Percentiles rank a stretch among this genome's conserved stretches.
Conservation (phyloP, 2,329 filamentous ascomycete genomes). For the Podosphaera xanthii region DNA sequence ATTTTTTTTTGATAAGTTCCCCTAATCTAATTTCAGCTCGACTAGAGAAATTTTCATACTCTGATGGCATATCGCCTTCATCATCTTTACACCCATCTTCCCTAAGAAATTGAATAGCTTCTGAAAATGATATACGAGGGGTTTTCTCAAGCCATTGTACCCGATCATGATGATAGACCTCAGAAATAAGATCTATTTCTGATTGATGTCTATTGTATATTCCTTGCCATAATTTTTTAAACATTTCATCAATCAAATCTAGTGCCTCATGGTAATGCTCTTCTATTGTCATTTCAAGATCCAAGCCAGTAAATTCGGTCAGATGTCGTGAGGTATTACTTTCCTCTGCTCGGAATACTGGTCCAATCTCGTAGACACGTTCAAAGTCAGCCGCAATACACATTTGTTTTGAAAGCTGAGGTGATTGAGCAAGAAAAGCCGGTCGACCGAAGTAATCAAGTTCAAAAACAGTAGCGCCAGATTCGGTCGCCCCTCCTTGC, state of each 20-base stretch:
- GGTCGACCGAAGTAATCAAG: conserved; percentile 75
- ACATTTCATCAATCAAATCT: conserved; percentile 50
- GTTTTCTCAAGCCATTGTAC: conserved; percentile 75
- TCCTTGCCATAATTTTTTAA: conserved; percentile 58
- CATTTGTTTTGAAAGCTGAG: conserved; percentile 86
- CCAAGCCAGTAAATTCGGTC: conserved; percentile 83
- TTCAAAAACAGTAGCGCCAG: conserved; percentile 74
- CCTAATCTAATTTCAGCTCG: conserved; percentile 73
- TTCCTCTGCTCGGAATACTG: conserved; percentile 85
- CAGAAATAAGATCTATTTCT: conserved; percentile 60
- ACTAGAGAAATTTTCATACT: conserved; percentile 62
- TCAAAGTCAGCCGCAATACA: conserved; percentile 73
- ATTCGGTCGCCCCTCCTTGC: conserved; percentile 75
- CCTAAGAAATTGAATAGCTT: conserved; percentile 62
- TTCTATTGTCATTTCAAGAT: conserved; percentile 80
- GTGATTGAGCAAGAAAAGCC: conserved; percentile 77
- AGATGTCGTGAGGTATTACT: conserved; percentile 87
- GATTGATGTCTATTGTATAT: conserved; percentile 44
- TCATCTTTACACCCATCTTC: conserved; percentile 57
- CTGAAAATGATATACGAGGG: conserved; percentile 54
- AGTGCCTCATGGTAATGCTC: conserved; percentile 79
- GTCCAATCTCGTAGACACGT: conserved; percentile 70
- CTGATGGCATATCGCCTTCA: conserved; percentile 44
- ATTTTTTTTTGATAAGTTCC: conserved; percentile 65
- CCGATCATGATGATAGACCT: conserved; percentile 68